A percentile compares a stretch with the other conserved stretches of the same genome.
These are phyloP conservation scores for Pseudopithomyces maydicus DNA, from an alignment of 2,329 filamentous ascomycete genomes.

Conservation along the genomic window DNA sequence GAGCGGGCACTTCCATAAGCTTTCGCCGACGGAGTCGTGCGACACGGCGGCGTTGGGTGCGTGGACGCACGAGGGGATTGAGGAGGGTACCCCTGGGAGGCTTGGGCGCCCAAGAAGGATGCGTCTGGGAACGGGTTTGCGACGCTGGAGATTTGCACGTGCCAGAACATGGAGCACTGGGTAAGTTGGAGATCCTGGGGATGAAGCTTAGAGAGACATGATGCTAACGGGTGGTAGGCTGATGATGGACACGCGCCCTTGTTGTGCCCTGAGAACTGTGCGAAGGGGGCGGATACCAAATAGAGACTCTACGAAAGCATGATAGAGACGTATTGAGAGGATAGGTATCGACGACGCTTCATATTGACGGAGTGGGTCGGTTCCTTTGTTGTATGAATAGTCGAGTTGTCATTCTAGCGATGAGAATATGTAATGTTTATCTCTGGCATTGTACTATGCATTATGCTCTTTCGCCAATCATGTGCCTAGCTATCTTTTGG, in stretches of 20 bases:
- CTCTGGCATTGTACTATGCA: too few species aligned
- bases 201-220: too few species aligned
- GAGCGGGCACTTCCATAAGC: not conserved
- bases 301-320: too few species aligned
- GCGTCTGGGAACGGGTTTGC: not conserved
- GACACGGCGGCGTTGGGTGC: not conserved
- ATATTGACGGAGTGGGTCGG: too few species aligned
- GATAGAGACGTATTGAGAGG: too few species aligned
- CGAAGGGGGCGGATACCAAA: not conserved
- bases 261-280: not conserved
- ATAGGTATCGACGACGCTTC: too few species aligned
- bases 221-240: not conserved
- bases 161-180: not conserved
- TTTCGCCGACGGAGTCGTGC: not conserved
- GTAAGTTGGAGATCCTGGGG: not conserved
- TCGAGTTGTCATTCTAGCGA: too few species aligned
- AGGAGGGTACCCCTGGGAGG: not conserved
- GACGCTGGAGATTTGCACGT: not conserved
- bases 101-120: not conserved
- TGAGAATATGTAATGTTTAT: too few species aligned
- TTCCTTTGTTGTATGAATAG: too few species aligned
- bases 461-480: too few species aligned
- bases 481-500: too few species aligned
- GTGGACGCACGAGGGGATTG: not conserved
- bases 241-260: not conserved